Percentiles rank a stretch among this genome's conserved stretches.
phyloP scores from a whole-genome alignment of 441 rosid genomes.

The Euphorbia corollata region DNA sequence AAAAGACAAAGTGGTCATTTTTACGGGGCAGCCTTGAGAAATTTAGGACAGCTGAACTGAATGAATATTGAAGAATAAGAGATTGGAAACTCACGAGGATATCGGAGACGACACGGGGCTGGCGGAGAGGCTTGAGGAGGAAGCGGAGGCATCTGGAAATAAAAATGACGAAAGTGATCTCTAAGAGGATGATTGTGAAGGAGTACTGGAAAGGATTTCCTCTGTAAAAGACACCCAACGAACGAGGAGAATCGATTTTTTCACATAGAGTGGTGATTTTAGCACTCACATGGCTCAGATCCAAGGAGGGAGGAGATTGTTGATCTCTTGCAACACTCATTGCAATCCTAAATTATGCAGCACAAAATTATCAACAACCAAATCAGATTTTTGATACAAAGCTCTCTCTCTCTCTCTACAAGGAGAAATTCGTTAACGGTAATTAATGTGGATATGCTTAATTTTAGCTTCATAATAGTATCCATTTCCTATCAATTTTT shows the following conservation, averaged over 20 bases:
- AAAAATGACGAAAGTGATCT: constrained; percentile 31
- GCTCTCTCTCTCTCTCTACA: no score
- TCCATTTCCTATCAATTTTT: no score
- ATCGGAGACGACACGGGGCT: constrained; percentile 60
- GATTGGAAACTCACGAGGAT: constrained; percentile 48
- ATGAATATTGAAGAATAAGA: no score
- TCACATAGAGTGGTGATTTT: constrained; percentile 30
- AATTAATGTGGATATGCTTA: constrained; percentile 6
- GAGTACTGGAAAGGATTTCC: constrained; percentile 41
- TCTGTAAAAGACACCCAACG: constrained; percentile 39
- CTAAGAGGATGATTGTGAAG: constrained; percentile 34
- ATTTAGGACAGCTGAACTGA: no score
- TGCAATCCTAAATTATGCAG: no score
- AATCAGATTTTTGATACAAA: no score
- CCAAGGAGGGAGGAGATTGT: not conserved
- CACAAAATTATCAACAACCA: no score
- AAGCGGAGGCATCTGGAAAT: constrained; percentile 30
- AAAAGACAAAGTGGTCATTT: no score
- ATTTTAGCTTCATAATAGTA: no score
- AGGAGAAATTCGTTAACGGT: not conserved
- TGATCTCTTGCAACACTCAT: no score
- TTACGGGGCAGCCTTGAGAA: no score
- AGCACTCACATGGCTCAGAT: not conserved
- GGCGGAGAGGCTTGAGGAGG: constrained; percentile 61
- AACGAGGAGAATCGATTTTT: constrained; percentile 15